A percentile compares a stretch with the other conserved stretches of the same genome.
Evolutionary conservation across 345 rosid genomes (phyloP).

Genomic region (Arabis hirsuta): DNA sequence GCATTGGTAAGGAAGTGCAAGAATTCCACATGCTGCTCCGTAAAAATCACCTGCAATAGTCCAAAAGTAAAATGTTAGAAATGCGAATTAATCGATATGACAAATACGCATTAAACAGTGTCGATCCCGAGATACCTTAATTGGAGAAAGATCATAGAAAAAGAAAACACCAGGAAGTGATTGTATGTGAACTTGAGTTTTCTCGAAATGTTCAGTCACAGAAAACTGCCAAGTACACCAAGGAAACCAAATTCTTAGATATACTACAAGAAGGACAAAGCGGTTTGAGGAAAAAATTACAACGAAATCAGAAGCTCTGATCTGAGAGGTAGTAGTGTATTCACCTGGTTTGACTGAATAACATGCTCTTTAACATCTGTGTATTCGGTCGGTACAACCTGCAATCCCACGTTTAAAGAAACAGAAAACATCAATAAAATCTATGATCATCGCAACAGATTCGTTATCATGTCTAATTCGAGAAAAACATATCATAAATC

Average conservation of each 20-base stretch:
- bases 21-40: slow-evolving; percentile 64
- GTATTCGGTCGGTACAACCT: slow-evolving; percentile 83
- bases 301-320: background rate
- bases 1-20: slow-evolving; percentile 74
- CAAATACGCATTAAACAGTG: background rate
- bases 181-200: slow-evolving; percentile 45
- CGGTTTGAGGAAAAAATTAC: background rate
- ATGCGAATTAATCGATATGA: background rate
- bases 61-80: slow-evolving; percentile 4
- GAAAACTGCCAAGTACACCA: slow-evolving; percentile 55
- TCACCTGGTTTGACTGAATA: slow-evolving; percentile 76
- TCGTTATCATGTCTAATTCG: background rate
- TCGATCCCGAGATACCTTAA: slow-evolving; percentile 55
- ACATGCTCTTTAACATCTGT: slow-evolving; percentile 59
- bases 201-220: slow-evolving; percentile 74
- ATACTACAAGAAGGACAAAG: background rate
- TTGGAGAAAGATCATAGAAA: slow-evolving; percentile 85
- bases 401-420: slow-evolving; percentile 36
- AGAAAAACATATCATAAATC: background rate
- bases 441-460: background rate
- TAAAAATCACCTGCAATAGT: slow-evolving; percentile 64
- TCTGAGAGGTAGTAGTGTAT: background rate
- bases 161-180: slow-evolving; percentile 69
- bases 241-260: background rate
- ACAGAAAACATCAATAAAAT: slow-evolving; percentile 9